These are phyloP conservation scores for Limnanthes douglasii DNA, from an alignment of 345 rosid genomes.

Conservation along the genomic window DNA sequence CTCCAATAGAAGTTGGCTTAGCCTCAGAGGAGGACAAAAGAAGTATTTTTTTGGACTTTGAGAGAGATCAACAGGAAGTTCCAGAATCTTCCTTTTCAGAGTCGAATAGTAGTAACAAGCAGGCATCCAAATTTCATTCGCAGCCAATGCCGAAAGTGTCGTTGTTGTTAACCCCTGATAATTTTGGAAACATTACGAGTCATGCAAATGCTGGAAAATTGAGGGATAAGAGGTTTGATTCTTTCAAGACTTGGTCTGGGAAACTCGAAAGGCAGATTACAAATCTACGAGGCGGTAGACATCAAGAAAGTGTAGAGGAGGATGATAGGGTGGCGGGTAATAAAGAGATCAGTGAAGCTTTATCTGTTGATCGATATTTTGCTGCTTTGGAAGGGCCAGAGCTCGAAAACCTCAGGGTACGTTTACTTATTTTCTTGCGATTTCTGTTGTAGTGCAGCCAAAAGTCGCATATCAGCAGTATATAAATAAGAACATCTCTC, in stretches of 20 bases:
- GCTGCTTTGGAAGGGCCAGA: slow-evolving; percentile 86
- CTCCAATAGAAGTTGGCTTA: slow-evolving; percentile 14
- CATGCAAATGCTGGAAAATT: slow-evolving; percentile 9
- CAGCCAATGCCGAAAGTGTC: slow-evolving; percentile 44
- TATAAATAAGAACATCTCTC: too few species aligned
- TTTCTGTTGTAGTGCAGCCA: too few species aligned
- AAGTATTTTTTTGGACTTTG: slow-evolving; percentile 13
- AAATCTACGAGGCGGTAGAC: slow-evolving; percentile 19
- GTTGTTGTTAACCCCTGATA: slow-evolving; percentile 8
- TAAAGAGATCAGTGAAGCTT: slow-evolving; percentile 13
- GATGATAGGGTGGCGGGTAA: slow-evolving; percentile 3
- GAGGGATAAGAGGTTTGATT: slow-evolving; percentile 49
- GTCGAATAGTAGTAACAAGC: slow-evolving; percentile 2
- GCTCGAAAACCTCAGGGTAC: slow-evolving; percentile 59
- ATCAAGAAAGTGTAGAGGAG: slow-evolving; percentile 15
- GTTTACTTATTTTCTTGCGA: background rate
- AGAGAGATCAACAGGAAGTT: slow-evolving; percentile 4
- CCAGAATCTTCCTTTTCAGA: slow-evolving; percentile 14
- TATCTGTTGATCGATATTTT: slow-evolving; percentile 63
- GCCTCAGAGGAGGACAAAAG: slow-evolving; percentile 3
- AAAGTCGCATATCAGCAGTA: too few species aligned
- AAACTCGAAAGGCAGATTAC: slow-evolving; percentile 64
- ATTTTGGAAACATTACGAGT: background rate
- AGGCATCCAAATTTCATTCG: slow-evolving; percentile 29
- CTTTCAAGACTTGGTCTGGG: slow-evolving; percentile 86